Conservation (phyloP, 768 basidiomycete genomes). For the Mrakia frigida region DNA sequence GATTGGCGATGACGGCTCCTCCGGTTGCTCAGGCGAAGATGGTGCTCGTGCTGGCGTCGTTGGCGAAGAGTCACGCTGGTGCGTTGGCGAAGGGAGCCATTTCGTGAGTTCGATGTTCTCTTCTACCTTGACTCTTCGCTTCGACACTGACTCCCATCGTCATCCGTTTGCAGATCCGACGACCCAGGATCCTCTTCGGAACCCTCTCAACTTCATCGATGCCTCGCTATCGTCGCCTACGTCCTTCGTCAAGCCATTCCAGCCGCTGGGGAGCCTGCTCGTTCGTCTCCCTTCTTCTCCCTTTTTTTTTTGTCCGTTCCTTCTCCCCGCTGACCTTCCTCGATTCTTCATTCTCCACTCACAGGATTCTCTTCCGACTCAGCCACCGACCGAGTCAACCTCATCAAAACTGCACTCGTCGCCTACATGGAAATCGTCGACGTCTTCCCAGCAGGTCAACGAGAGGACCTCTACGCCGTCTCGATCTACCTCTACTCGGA, state of each 20-base stretch:
- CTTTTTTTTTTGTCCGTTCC: neutral
- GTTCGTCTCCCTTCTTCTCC: constrained; percentile 29
- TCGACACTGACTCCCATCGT: neutral
- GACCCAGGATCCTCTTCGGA: neutral
- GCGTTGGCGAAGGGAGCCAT: constrained; percentile 19
- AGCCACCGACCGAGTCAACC: neutral
- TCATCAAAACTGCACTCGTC: constrained; percentile 25
- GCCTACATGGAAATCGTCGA: constrained; percentile 32
- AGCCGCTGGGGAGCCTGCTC: constrained; percentile 35
- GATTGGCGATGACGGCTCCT: constrained; percentile 81
- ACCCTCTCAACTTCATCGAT: constrained; percentile 52
- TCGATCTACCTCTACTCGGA: constrained; percentile 48
- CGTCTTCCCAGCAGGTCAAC: constrained; percentile 11
- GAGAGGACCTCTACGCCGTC: constrained; percentile 31
- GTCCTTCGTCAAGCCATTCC: constrained; percentile 68
- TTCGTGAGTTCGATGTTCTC: neutral
- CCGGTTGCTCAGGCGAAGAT: constrained; percentile 66
- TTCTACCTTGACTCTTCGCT: neutral
- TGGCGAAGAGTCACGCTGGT: constrained; percentile 48
- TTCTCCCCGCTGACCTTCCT: constrained; percentile 34
- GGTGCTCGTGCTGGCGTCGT: constrained; percentile 60
- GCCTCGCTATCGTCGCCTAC: constrained; percentile 75
- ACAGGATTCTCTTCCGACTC: constrained; percentile 15
- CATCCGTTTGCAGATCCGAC: neutral
- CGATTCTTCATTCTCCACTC: neutral